Percentiles rank a stretch among this genome's conserved stretches.
Conservation (phyloP, 176 grass and related monocot genomes). For the sorghum (Sorghum bicolor) region DNA sequence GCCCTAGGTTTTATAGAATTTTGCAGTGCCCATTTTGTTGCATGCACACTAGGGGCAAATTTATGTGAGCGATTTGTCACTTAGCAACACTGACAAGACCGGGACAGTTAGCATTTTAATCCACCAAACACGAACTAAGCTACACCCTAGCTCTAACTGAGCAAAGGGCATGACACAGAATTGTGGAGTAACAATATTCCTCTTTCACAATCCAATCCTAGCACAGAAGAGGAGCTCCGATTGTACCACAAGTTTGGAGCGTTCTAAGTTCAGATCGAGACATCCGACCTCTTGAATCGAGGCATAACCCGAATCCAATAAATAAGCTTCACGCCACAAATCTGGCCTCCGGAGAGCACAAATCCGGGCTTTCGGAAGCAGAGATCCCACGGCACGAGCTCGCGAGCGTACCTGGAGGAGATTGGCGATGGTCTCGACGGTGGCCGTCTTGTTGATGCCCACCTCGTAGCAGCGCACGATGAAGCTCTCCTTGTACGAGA, state of each 20-base stretch:
- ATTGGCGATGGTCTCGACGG: conserved; percentile 93
- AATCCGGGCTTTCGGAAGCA: neutral
- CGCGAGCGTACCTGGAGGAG: conserved; percentile 65
- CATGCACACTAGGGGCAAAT: neutral
- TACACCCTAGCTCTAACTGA: neutral
- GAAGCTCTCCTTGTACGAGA: conserved; percentile 95
- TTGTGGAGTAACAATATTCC: neutral
- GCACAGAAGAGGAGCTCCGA: neutral
- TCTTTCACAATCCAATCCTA: neutral
- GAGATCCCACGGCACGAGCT: neutral
- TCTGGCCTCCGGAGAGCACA: neutral
- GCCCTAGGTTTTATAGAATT: neutral
- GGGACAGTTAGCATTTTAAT: neutral
- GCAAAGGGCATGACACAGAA: neutral
- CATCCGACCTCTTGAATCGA: neutral
- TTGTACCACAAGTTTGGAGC: neutral
- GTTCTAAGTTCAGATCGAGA: conserved; percentile 21
- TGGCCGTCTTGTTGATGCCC: conserved; percentile 94
- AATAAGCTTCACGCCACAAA: neutral
- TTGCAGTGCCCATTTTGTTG: neutral
- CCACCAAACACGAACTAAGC: conserved; percentile 3
- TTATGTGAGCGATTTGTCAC: neutral
- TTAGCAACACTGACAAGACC: neutral
- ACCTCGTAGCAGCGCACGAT: conserved; percentile 90
- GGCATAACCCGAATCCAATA: neutral